Evolutionary conservation across 805 yeast species (phyloP), one percentile per base, ranked within the genome.

Genomic region (Candida glaebosa): DNA sequence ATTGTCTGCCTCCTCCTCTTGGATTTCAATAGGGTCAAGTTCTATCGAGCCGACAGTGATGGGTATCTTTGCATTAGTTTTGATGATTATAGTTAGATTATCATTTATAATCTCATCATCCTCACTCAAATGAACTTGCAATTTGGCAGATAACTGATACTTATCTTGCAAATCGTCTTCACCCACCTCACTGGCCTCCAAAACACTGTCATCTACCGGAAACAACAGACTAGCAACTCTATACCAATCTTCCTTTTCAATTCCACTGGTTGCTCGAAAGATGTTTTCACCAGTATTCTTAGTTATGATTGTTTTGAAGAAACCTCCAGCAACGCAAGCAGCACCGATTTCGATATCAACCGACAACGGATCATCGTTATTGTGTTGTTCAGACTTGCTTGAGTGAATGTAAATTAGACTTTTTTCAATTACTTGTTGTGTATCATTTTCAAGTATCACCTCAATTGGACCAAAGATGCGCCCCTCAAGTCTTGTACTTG

Each of bases 31-130:
- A 10, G 53, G 49, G 3, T 42, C 36, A 14, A 61, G 40, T 12
- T 35, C 39, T n/a, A 63, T 40, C 3, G 55, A 43, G 1, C 65
- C 68, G 8, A 55, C 47, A 0, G 66, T 59, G 8, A 55, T 43
- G 1, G 65, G 58, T 10, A 63, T 41, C 33, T 48, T 50, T 6
- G 53, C 58, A 1, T 38, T 46, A 5, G 63, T 56, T 40, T 58
- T 49, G 9, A 60, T 44, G 22, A 46, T 48, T 5, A 60, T 42
- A 3, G 52, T 45, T 5, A 60, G 31, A n/a, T 50, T 57, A 6
- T 58, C 61, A 9, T 47, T 36, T 34, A 63, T 49, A 14, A 55
- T 60, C 1, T 57, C 54, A 3, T 54, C 51, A 18, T 49, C 50
- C 1, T 33, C 37, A 37, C 59, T 59, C 41, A 58, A 56, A 18